Evolutionary conservation across 768 basidiomycete genomes (phyloP).

Genomic region (Boletus reticuloceps): DNA sequence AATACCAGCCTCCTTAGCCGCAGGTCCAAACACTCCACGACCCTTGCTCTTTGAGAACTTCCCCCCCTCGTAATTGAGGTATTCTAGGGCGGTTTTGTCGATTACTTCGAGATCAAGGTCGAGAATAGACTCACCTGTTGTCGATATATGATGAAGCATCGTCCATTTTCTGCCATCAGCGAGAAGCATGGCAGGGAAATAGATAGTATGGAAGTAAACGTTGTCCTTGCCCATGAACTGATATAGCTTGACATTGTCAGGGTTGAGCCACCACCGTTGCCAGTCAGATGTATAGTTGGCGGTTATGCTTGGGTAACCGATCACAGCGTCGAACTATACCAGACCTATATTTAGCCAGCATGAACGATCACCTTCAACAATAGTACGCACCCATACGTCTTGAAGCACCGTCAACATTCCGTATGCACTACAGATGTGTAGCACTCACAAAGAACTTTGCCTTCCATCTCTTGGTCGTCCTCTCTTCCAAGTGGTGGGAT

Average conservation of each 20-base stretch:
- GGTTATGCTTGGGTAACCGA: conserved; percentile 97
- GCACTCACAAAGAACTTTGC: conserved; percentile 93
- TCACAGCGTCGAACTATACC: conserved; percentile 92
- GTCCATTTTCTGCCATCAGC: conserved; percentile 94
- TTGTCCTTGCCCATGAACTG: conserved; percentile 99
- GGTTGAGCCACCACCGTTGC: conserved; percentile 97
- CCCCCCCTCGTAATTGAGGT: conserved; percentile 96
- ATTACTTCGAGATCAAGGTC: not conserved
- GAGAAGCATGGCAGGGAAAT: conserved; percentile 87
- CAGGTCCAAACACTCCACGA: conserved; percentile 95
- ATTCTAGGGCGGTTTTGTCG: conserved; percentile 56
- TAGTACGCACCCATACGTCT: conserved; percentile 88
- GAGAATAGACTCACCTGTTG: conserved; percentile 66
- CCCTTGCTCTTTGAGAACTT: conserved; percentile 99
- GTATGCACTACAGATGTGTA: not conserved
- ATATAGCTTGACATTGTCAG: conserved; percentile 83
- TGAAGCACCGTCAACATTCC: conserved; percentile 2
- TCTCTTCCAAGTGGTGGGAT: conserved; percentile 74
- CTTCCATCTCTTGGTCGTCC: conserved; percentile 81
- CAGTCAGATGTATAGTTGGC: conserved; percentile 93
- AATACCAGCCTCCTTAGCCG: conserved; percentile 90
- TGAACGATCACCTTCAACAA: not conserved
- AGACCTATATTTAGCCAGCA: conserved; percentile 1
- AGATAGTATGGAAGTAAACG: conserved; percentile 97
- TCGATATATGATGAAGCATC: conserved; percentile 88